These are phyloP conservation scores for Chaetomium fimeti DNA, from an alignment of 495 filamentous ascomycete species.

Conservation along the genomic window DNA sequence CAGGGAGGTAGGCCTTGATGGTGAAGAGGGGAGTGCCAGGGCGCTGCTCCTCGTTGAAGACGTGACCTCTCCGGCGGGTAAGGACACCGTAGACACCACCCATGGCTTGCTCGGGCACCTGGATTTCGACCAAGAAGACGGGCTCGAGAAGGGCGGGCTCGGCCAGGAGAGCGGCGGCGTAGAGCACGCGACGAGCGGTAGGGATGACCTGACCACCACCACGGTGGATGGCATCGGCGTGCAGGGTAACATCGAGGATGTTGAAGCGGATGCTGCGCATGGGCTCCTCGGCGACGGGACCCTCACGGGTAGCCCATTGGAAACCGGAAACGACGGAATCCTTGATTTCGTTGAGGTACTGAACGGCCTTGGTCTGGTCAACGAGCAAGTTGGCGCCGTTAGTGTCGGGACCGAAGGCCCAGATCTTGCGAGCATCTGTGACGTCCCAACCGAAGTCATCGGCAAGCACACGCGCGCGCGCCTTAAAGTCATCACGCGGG, in stretches of 20 bases:
- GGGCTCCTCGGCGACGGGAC: constrained; percentile 95
- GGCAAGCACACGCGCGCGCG: constrained; percentile 91
- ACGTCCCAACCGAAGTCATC: constrained; percentile 99
- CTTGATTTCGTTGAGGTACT: constrained; percentile 99
- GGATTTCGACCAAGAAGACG: constrained; percentile 98
- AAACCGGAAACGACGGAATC: constrained; percentile 99
- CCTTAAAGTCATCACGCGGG: constrained; percentile 99
- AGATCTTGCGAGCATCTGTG: constrained; percentile 99
- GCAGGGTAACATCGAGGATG: constrained; percentile 98
- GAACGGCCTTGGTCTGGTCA: constrained; percentile 99
- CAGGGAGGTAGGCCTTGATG: constrained; percentile 98
- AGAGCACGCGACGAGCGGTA: constrained; percentile 95
- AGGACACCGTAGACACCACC: constrained; percentile 99
- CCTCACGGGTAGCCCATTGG: constrained; percentile 99
- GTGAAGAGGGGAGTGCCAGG: constrained; percentile 98
- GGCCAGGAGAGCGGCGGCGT: constrained; percentile 87
- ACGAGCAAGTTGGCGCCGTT: constrained; percentile 96
- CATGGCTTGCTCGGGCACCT: constrained; percentile 98
- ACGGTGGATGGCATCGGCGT: constrained; percentile 99
- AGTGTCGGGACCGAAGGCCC: constrained; percentile 99
- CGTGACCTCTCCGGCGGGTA: constrained; percentile 96
- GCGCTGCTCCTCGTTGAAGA: constrained; percentile 97
- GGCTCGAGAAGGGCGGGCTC: constrained; percentile 90
- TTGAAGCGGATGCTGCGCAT: constrained; percentile 97
- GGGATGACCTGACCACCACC: constrained; percentile 99